These are phyloP conservation scores for Allantophomopsis cytisporea DNA, from an alignment of 2,329 filamentous ascomycete genomes.

Conservation along the genomic window DNA sequence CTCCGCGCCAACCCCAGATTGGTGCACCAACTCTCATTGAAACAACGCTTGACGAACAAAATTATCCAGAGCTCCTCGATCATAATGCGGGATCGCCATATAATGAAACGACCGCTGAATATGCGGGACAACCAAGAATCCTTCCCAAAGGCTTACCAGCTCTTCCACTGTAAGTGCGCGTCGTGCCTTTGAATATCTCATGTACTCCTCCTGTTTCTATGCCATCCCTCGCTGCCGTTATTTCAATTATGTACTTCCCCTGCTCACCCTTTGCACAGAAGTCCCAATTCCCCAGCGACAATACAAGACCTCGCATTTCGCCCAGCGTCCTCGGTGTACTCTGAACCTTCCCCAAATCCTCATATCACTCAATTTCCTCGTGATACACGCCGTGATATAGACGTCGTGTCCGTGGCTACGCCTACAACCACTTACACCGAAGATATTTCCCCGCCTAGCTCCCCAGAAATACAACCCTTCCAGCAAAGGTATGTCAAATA, in stretches of 20 bases:
- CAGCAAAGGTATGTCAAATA: neutral
- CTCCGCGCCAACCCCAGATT: constrained; percentile 21
- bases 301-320: constrained; percentile 13
- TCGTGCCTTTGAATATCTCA: neutral
- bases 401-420: constrained; percentile 15
- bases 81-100: constrained; percentile 7
- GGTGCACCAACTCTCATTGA: constrained; percentile 28
- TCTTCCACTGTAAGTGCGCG: constrained; percentile 22
- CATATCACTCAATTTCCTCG: neutral
- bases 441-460: constrained; percentile 29
- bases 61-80: constrained; percentile 23
- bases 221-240: neutral
- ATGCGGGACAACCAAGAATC: constrained; percentile 11
- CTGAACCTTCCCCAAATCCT: constrained; percentile 32
- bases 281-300: constrained; percentile 7
- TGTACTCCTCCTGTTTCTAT: neutral
- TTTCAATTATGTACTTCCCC: constrained; percentile 5
- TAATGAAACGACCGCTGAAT: constrained; percentile 8
- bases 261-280: constrained; percentile 8
- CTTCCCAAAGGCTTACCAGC: constrained; percentile 19
- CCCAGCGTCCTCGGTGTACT: constrained; percentile 48
- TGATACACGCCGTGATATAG: constrained; percentile 2
- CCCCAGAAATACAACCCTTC: constrained; percentile 13
- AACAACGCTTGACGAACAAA: constrained; percentile 28
- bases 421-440: constrained; percentile 7